A percentile compares a stretch with the other conserved stretches of the same genome.
These are phyloP conservation scores for Phragmites australis DNA, from an alignment of 176 grass and related monocot genomes.

Conservation along the genomic window DNA sequence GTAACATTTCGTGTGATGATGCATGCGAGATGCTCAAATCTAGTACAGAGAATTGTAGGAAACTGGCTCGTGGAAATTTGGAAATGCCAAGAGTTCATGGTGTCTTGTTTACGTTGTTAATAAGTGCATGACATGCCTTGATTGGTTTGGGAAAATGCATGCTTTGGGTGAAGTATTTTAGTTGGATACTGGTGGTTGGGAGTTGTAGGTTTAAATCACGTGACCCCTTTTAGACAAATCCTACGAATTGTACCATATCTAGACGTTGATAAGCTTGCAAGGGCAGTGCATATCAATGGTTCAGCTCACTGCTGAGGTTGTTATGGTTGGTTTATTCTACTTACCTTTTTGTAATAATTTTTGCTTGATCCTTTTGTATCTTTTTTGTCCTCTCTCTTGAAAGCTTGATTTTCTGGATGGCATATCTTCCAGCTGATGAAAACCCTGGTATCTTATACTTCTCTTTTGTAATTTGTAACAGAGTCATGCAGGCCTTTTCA, in stretches of 20 bases:
- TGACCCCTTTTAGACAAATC: slow-evolving; percentile 13
- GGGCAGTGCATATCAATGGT: neutral
- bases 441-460: slow-evolving; percentile 12
- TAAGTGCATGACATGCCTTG: neutral
- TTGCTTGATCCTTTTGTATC: neutral
- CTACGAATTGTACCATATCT: neutral
- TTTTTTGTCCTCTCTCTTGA: neutral
- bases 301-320: slow-evolving; percentile 4
- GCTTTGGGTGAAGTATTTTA: neutral
- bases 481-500: slow-evolving; percentile 97
- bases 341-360: neutral
- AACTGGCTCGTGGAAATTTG: neutral
- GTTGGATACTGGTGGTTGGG: neutral
- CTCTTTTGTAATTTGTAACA: slow-evolving; percentile 45
- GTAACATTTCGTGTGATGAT: neutral
- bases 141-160: neutral
- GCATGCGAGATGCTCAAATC: neutral
- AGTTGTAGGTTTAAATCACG: slow-evolving; percentile 25
- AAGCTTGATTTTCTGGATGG: slow-evolving; percentile 16
- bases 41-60: neutral
- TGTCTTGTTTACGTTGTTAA: neutral
- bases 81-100: neutral
- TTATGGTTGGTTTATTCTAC: neutral
- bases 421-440: slow-evolving; percentile 12
- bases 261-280: neutral